These are phyloP conservation scores for Kodamaea hsintzibuensis DNA, from an alignment of 805 yeast genomes.

Conservation along the genomic window DNA sequence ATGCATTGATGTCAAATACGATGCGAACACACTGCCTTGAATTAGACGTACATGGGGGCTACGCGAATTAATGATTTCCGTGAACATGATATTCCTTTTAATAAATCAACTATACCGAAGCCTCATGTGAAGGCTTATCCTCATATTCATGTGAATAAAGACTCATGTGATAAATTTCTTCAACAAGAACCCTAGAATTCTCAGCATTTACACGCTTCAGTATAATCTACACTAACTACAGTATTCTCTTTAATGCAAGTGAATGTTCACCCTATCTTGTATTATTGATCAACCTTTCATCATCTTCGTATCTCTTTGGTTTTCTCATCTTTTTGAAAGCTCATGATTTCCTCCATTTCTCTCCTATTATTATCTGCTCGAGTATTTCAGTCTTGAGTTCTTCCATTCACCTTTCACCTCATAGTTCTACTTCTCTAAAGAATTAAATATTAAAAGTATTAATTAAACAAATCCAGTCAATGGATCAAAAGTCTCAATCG, in stretches of 20 bases:
- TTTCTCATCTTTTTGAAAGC: no score
- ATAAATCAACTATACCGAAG: neutral
- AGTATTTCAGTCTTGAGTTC: no score
- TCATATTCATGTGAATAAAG: neutral
- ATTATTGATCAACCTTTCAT: neutral
- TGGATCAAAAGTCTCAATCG: slow-evolving; percentile 18
- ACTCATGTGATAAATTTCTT: neutral
- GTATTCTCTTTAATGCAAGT: no score
- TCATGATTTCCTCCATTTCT: neutral
- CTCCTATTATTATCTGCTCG: neutral
- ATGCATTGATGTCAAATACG: neutral
- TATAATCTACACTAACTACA: neutral
- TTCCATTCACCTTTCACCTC: neutral
- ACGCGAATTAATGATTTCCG: neutral
- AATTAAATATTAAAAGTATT: slow-evolving; percentile 1
- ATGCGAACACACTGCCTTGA: neutral
- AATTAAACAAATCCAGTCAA: slow-evolving; percentile 5
- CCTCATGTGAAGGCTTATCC: neutral
- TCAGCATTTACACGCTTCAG: no score
- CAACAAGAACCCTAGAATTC: no score
- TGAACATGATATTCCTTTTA: neutral
- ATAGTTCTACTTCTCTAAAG: neutral
- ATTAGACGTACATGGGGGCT: neutral
- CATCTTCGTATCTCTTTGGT: no score
- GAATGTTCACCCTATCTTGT: neutral